Percentiles rank a stretch among this genome's conserved stretches.
These are phyloP conservation scores for Fusarium sp. DNA, from an alignment of 2,329 filamentous ascomycete genomes.

Conservation along the genomic window DNA sequence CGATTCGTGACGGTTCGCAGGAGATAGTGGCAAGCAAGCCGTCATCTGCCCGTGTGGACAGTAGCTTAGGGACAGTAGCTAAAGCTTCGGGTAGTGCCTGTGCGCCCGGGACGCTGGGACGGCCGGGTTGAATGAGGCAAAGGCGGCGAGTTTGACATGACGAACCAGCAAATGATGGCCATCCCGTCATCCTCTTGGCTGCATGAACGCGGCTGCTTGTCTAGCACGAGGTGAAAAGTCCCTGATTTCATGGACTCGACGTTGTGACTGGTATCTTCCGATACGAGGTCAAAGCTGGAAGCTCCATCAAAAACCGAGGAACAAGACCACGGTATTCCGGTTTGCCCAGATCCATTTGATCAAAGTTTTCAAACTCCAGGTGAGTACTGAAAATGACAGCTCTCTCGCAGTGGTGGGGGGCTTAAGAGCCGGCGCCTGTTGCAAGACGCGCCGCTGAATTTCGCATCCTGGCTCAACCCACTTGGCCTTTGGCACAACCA, in stretches of 20 bases:
- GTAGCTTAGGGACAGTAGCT: neutral
- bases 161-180: neutral
- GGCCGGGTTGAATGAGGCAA: neutral
- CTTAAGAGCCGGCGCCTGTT: neutral
- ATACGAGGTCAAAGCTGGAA: neutral
- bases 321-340: neutral
- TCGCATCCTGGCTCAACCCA: neutral
- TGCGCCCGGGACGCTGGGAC: slow-evolving; percentile 23
- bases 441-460: neutral
- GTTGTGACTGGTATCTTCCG: neutral
- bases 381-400: neutral
- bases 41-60: slow-evolving; percentile 8
- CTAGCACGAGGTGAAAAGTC: slow-evolving; percentile 1
- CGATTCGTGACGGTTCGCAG: slow-evolving; percentile 2
- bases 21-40: neutral
- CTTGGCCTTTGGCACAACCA: neutral
- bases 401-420: neutral
- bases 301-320: neutral
- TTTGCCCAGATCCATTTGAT: neutral
- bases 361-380: neutral
- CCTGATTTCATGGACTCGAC: neutral
- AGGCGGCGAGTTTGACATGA: neutral
- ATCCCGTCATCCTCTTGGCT: neutral
- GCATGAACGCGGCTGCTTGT: slow-evolving; percentile 12
- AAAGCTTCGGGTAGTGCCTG: slow-evolving; percentile 14